phyloP scores from a whole-genome alignment of 1,284 basidiomycete genomes.

The Heterobasidion irregulare region DNA sequence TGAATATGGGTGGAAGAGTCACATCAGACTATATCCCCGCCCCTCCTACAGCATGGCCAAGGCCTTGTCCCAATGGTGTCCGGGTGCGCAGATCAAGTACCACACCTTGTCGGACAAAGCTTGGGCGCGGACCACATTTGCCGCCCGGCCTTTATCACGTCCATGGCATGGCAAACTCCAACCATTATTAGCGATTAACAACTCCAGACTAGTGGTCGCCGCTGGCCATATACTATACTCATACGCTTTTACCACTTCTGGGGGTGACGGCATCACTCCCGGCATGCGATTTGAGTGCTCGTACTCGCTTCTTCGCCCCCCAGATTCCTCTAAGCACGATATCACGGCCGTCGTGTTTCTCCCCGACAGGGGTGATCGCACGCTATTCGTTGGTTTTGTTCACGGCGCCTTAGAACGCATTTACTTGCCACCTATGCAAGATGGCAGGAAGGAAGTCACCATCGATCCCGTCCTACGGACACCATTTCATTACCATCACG shows the following conservation, averaged over 20 bases:
- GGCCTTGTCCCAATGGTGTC: conserved; percentile 37
- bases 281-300: conserved; percentile 41
- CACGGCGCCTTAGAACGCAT: conserved; percentile 50
- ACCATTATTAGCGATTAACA: conserved; percentile 50
- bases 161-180: conserved; percentile 53
- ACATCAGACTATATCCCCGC: conserved; percentile 40
- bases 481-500: conserved; percentile 24
- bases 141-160: conserved; percentile 60
- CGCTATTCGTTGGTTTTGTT: conserved; percentile 51
- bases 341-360: conserved; percentile 45
- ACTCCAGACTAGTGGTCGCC: conserved; percentile 51
- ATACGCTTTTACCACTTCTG: conserved; percentile 39
- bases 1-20: conserved; percentile 51
- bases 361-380: conserved; percentile 41
- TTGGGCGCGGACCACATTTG: conserved; percentile 45
- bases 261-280: conserved; percentile 25
- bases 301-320: conserved; percentile 28
- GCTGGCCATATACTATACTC: conserved; percentile 52
- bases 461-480: conserved; percentile 14
- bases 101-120: conserved; percentile 43
- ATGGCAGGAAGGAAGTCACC: conserved; percentile 13
- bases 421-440: conserved; percentile 21
- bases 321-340: conserved; percentile 30
- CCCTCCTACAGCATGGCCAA: conserved; percentile 44
- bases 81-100: conserved; percentile 40